Conservation (phyloP, 2,329 filamentous ascomycete genomes). For the Cladobotryum protrusum region DNA sequence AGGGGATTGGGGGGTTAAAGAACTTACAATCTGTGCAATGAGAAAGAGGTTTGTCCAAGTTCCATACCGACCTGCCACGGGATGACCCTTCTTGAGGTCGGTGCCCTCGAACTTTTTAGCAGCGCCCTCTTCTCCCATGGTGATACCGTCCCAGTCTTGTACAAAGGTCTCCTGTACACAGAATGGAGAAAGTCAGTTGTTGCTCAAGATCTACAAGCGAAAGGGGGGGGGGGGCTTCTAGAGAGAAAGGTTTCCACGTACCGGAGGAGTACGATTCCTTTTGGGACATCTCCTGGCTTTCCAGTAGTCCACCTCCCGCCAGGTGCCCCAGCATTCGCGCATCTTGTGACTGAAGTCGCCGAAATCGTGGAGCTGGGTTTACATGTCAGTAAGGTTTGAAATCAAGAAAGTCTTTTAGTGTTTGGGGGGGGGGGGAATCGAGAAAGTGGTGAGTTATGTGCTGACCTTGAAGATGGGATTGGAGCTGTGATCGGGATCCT, state of each 20-base stretch:
- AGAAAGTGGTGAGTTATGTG: too few relatives aligned
- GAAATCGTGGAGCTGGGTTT: slow-evolving; percentile 21
- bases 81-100: slow-evolving; percentile 9
- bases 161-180: slow-evolving; percentile 19
- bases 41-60: slow-evolving; percentile 25
- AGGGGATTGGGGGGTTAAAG: not conserved
- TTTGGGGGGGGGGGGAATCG: too few relatives aligned
- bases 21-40: slow-evolving; percentile 20
- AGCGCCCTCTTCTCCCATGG: not conserved
- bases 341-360: slow-evolving; percentile 20
- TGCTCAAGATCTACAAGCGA: not conserved
- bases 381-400: not conserved
- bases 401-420: too few relatives aligned
- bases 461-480: slow-evolving; percentile 22
- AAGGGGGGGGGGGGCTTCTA: not conserved
- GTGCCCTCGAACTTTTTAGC: slow-evolving; percentile 11
- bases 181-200: not conserved
- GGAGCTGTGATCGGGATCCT: slow-evolving; percentile 12
- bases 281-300: slow-evolving; percentile 14
- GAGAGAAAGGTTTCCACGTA: slow-evolving; percentile 9
- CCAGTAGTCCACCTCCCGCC: slow-evolving; percentile 15
- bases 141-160: slow-evolving; percentile 20
- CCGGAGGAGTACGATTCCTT: slow-evolving; percentile 18
- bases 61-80: slow-evolving; percentile 22
- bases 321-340: slow-evolving; percentile 12